phyloP scores from a whole-genome alignment of 2,329 filamentous ascomycete genomes.

The Stemphylium lycopersici region DNA sequence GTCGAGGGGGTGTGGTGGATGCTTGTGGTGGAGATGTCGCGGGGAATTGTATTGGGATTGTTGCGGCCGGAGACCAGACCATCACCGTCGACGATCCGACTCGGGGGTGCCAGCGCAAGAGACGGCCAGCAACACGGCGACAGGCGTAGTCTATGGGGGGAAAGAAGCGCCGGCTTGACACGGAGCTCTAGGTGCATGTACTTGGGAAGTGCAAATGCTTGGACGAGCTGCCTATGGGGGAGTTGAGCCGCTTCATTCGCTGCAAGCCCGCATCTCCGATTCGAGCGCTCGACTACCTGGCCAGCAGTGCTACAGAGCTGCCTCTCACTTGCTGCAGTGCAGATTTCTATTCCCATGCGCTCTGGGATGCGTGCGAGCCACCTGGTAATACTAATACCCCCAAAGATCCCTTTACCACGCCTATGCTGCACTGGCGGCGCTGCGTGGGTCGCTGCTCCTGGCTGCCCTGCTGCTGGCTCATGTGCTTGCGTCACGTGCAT shows the following conservation, averaged over 20 bases:
- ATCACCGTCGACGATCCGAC: conserved; percentile 5
- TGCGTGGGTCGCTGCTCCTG: neutral
- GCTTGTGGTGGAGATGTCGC: conserved; percentile 22
- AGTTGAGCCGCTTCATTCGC: conserved; percentile 26
- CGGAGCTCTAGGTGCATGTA: conserved; percentile 1
- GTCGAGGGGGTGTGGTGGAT: conserved; percentile 22
- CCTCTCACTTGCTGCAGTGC: neutral
- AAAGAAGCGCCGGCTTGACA: conserved; percentile 6
- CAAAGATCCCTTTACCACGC: neutral
- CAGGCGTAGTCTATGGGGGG: neutral
- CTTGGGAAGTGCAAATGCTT: conserved; percentile 3
- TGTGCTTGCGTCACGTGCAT: conserved; percentile 8
- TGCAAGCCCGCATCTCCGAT: conserved; percentile 30
- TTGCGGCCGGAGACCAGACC: conserved; percentile 13
- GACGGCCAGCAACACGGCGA: neutral
- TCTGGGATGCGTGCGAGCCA: neutral
- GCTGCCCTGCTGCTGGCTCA: neutral
- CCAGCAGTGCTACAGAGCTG: neutral
- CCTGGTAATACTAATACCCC: neutral
- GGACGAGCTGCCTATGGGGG: conserved; percentile 7
- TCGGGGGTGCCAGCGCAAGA: conserved; percentile 7
- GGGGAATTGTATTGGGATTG: conserved; percentile 23
- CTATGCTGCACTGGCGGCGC: neutral
- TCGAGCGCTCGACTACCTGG: conserved; percentile 16
- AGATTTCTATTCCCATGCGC: neutral